Evolutionary conservation across 169 alveolate genomes (phyloP), one percentile per base, ranked within the genome.

Genomic region (Plasmodium knowlesi): DNA sequence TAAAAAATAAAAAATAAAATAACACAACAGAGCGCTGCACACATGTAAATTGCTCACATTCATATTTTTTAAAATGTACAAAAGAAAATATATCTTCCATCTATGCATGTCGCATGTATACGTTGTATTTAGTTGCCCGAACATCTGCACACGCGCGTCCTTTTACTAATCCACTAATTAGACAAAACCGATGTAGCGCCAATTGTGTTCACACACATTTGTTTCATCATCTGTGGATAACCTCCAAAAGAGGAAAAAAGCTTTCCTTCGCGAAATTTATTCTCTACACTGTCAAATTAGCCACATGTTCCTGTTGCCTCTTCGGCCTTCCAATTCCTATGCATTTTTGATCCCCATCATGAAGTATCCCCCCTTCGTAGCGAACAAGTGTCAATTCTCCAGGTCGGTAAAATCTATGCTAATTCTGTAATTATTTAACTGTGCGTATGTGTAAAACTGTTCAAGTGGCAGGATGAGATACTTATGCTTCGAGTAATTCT

Each of bases 381-480:
- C n/a, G 57, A 19, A 46, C 57, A 46, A 25, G 25, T 6, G 54
- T 82, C 91, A 82, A 22, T 37, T 57, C 22, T 82, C 80, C 61
- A 54, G 41, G 25, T 82, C 72, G n/a, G 81, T 82, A 30, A 53
- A 82, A 82, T 53, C 57, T 9, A 82, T 82, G 50, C 61, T 82
- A 82, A 82, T 53, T 82, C 91, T 82, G 50, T 54, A 82, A 54
- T 82, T 82, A 30, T 32, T 82, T 82, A 82, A 82, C 72, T 25
- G 67, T 1, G 54, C 41, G 54, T 34, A 53, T 22, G 41, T 22
- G 70, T 82, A 82, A 82, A 82, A 82, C 54, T 82, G 54, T 22
- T 46, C n/a, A 82, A 34, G 39, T 22, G 91, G 91, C 30, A 82
- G 72, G 78, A 30, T 57, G 72, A 54, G 61, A 82, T 82, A 57